Base-by-base conservation (phyloP, 2,329 filamentous ascomycete genomes). In the Talaromyces funiculosus region DNA sequence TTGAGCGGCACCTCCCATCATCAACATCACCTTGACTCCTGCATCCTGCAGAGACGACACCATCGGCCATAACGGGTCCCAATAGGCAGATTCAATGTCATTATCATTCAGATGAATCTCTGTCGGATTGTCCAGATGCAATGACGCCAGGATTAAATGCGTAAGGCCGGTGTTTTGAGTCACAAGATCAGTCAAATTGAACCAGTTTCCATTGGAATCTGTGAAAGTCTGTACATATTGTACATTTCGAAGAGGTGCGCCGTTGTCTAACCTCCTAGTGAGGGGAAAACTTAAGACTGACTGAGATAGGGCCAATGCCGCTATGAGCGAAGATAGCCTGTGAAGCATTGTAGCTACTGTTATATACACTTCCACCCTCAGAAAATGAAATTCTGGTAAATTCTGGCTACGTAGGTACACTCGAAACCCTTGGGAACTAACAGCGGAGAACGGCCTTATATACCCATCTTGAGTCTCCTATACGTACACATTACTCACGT, bases 41-140 rank as follows among this genome's bases (percentile, higher is more conserved):
- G 73, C 73, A 3, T 76, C 78, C 64, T 82, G 80, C 3, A 83
- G 66, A 73, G 76, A 77, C 31, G 70, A 70, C 6, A 81, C 76
- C 65, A 83, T 81, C 1, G 72, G 72, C 80, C 81, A 84, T 33
- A 84, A 68, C 3, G 56, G 43, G 12, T 62, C 57, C 51, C 56
- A 62, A 29, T 62, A 59, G 4, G 49, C 18, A 33, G 43, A 54
- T 12, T 40, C 45, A 38, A 74, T 75, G 18, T 73, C 70, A 63
- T 75, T 81, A 65, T 83, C 80, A 63, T 84, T 84, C 14, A 84
- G 69, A 1, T 80, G 81, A 61, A 84, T 80, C 65, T 81, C 76
- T 4, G 75, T 78, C 22, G 62, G 63, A 63, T 82, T 82, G 9
- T 62, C 57, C 37, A 84, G 64, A 62, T 83, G 81, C 24, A 83